Base-by-base conservation (phyloP, 75 land plant species). In the Larix kaempferi region DNA sequence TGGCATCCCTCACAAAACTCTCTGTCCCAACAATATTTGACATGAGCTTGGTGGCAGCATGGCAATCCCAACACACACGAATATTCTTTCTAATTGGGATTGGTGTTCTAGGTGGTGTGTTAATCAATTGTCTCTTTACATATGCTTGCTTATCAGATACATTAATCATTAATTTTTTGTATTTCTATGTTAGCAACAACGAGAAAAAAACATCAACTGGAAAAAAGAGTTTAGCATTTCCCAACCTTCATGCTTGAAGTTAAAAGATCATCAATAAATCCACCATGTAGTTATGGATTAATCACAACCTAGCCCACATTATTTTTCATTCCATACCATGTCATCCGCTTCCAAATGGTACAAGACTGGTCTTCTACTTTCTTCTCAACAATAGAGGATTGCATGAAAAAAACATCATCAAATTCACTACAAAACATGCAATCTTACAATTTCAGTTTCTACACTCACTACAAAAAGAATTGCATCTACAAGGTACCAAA, bases 331-430 rank as follows among this genome's bases (percentile, higher is more conserved):
- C 76, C 69, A 62, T 82, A 77, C 79, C 58, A 74, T 25, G 75
- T 23, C 37, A 71, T 29, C 37, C 54, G 78, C 71, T 76, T 64
- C 59, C 83, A 79, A 61, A 83, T 44, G 44, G 58, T 76, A 71
- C n/a, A 35, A 33, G 81, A 57, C 54, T 86, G 71, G 57, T 93
- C 88, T 14, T 76, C 16, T 17, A 84, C 49, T 56, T 44, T 74
- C 60, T 76, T 92, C 77, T 82, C 78, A 71, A 86, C 82, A 77
- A 78, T 83, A 41, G 74, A 26, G 54, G 91, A 77, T 74, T 89
- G 84, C 5, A 94, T 89, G 81, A 94, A 96, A 79, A 94, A 98
- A 57, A 89, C 85, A 17, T 94, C 85, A 26, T 95, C 92, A 54
- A 96, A 55, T 41, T 83, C 91, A 65, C 74, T 76, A 26, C 92